These are phyloP conservation scores for Aspergillus novofumigatus DNA, from an alignment of 2,329 filamentous ascomycete species.

Conservation along the genomic window DNA sequence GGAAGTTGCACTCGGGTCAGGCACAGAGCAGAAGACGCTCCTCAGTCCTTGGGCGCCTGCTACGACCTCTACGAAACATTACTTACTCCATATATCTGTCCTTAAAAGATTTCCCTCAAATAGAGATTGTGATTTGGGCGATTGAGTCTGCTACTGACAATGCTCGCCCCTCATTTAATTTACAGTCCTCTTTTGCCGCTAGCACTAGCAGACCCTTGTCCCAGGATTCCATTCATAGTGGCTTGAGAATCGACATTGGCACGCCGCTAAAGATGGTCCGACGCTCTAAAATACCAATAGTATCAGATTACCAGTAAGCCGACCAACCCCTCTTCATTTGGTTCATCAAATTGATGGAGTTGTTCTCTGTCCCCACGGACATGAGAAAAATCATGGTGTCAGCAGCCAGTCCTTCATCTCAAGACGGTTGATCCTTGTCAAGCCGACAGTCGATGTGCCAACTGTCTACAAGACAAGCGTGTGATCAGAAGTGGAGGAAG, in stretches of 20 bases:
- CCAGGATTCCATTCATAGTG: neutral
- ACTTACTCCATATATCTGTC: neutral
- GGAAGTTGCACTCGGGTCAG: neutral
- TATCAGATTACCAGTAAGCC: neutral
- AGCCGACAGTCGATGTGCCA: too few species aligned
- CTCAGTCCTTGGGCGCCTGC: neutral
- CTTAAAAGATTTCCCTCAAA: neutral
- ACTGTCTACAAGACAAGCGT: too few species aligned
- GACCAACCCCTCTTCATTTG: neutral
- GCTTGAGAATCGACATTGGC: neutral
- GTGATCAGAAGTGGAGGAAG: neutral
- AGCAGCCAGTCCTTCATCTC: neutral
- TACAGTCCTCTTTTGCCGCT: neutral
- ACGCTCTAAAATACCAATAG: neutral
- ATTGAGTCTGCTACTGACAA: neutral
- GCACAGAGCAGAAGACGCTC: neutral
- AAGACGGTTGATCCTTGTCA: too few species aligned
- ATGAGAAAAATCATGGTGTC: neutral
- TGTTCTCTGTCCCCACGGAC: neutral
- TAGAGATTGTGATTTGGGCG: neutral
- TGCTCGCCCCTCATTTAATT: neutral
- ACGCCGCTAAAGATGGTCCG: neutral
- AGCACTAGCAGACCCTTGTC: neutral
- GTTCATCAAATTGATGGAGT: neutral
- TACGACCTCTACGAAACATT: neutral